phyloP scores from a whole-genome alignment of 306 rosid species.

The Alnus glutinosa region DNA sequence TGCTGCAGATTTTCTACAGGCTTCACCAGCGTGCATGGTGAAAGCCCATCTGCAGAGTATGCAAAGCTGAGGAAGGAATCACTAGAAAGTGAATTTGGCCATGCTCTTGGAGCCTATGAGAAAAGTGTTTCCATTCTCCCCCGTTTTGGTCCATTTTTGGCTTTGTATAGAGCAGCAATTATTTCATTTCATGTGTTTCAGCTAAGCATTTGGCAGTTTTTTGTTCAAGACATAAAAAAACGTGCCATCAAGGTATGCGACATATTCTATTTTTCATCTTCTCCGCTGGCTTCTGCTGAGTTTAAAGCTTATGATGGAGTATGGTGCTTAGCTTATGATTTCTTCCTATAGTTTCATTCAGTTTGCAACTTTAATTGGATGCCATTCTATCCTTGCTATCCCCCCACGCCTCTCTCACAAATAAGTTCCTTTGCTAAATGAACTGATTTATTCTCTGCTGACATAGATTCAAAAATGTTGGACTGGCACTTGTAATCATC shows the following conservation, averaged over 20 bases:
- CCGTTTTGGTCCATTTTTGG: conserved; percentile 82
- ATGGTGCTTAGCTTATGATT: neutral
- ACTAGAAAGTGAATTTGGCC: conserved; percentile 77
- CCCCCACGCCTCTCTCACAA: neutral
- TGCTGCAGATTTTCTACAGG: conserved; percentile 73
- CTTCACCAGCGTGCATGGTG: conserved; percentile 91
- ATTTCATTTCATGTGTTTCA: conserved; percentile 80
- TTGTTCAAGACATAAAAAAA: conserved; percentile 59
- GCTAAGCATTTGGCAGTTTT: conserved; percentile 69
- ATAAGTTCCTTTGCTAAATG: neutral
- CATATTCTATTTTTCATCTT: neutral
- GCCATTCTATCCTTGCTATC: neutral
- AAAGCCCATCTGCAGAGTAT: conserved; percentile 81
- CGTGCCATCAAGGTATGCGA: conserved; percentile 76
- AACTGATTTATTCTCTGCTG: neutral
- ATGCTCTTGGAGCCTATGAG: conserved; percentile 65
- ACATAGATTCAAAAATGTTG: neutral
- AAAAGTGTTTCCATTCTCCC: conserved; percentile 59
- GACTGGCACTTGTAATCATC: neutral
- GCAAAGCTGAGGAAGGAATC: conserved; percentile 89
- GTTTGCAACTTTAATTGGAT: neutral
- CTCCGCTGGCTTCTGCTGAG: conserved; percentile 14
- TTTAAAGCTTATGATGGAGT: neutral
- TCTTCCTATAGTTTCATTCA: neutral
- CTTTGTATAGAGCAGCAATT: conserved; percentile 83